These are phyloP conservation scores for Metschnikowia colocasiae DNA, from an alignment of 805 yeast genomes.

Conservation along the genomic window DNA sequence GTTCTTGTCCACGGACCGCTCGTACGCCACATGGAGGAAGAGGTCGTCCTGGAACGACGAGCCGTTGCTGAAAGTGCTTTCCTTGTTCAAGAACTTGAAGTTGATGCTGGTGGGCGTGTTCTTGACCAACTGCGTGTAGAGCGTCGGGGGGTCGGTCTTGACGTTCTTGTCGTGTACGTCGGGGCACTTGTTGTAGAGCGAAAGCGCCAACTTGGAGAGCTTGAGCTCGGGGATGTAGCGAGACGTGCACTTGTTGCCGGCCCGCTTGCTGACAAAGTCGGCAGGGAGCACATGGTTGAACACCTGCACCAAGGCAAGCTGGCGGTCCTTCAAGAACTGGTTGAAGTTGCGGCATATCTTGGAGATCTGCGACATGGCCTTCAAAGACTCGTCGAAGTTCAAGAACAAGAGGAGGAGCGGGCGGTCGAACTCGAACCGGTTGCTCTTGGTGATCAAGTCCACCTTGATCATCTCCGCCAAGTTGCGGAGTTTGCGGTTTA, in stretches of 20 bases:
- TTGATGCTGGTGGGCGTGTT: conserved; percentile 34
- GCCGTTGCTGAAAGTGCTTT: conserved; percentile 17
- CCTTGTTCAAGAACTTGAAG: conserved; percentile 22
- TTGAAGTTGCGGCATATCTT: conserved; percentile 47
- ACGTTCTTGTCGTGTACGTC: conserved; percentile 12
- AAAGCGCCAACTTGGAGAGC: conserved; percentile 45
- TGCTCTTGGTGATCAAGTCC: conserved; percentile 40
- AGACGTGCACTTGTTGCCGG: conserved; percentile 13
- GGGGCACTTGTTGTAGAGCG: conserved; percentile 58
- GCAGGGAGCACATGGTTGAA: conserved; percentile 38
- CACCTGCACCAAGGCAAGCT: conserved; percentile 36
- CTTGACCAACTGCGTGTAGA: conserved; percentile 33
- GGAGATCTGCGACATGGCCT: conserved; percentile 46
- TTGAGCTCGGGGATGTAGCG: conserved; percentile 32
- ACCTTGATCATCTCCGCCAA: conserved; percentile 37
- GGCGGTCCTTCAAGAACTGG: conserved; percentile 32
- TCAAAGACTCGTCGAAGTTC: conserved; percentile 39
- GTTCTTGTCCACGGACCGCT: conserved; percentile 70
- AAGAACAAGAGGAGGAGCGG: conserved; percentile 53
- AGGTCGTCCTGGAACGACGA: conserved; percentile 54
- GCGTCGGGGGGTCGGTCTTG: conserved; percentile 8
- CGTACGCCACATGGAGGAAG: conserved; percentile 81
- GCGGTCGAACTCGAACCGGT: conserved; percentile 40
- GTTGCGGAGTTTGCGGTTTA: conserved; percentile 26
- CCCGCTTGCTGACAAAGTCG: conserved; percentile 22